These are phyloP conservation scores for Ceratobasidium papillatum DNA, from an alignment of 1,284 basidiomycete genomes.

Conservation along the genomic window DNA sequence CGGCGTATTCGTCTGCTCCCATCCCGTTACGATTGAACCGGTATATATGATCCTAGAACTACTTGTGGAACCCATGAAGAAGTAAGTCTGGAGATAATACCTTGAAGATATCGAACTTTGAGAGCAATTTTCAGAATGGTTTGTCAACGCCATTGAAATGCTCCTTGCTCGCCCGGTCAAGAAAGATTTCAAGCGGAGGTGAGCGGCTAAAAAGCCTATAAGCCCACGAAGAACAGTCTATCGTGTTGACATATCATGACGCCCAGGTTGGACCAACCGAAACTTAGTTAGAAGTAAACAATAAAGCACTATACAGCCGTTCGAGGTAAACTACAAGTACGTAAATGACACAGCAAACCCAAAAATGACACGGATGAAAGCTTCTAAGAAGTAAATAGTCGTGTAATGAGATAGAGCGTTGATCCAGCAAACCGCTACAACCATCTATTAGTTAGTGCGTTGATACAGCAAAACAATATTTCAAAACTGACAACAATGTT, in stretches of 20 bases:
- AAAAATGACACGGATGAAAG: constrained; percentile 1
- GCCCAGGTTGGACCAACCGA: too few relatives aligned
- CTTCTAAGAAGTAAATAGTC: constrained; percentile 60
- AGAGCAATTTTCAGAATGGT: constrained; percentile 32
- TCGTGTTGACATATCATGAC: too few relatives aligned
- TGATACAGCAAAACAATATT: constrained; percentile 41
- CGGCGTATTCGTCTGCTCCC: constrained; percentile 12
- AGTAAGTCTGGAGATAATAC: constrained; percentile 19
- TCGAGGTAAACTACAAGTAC: not conserved
- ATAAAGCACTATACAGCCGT: not conserved
- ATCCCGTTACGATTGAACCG: constrained; percentile 24
- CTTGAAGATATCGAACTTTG: constrained; percentile 10
- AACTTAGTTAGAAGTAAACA: not conserved
- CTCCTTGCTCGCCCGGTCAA: not conserved
- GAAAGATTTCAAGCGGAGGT: not conserved
- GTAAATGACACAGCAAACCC: not conserved
- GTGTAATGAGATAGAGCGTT: constrained; percentile 67
- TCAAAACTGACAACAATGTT: constrained; percentile 61
- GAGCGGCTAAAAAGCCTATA: too few relatives aligned
- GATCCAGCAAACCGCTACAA: constrained; percentile 67
- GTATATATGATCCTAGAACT: constrained; percentile 21
- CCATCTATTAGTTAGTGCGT: constrained; percentile 51
- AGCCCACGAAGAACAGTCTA: too few relatives aligned
- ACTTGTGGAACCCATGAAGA: constrained; percentile 36
- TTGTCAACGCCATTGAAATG: constrained; percentile 37